These are phyloP conservation scores for Leishmania major DNA, from an alignment of 208 protist genomes.

Conservation along the genomic window DNA sequence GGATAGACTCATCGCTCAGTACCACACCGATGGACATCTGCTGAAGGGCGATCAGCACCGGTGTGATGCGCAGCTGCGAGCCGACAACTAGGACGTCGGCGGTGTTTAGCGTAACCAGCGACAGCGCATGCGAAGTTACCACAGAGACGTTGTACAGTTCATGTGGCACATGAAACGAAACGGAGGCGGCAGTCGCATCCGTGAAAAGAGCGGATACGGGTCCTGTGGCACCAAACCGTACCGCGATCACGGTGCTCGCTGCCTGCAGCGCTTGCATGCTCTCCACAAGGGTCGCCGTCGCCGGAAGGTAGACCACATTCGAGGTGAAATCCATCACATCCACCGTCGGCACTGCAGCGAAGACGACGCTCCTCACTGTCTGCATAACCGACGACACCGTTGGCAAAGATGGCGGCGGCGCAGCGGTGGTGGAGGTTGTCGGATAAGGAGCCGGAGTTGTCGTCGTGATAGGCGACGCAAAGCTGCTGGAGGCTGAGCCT, in stretches of 20 bases:
- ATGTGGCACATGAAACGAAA: constrained; percentile 30
- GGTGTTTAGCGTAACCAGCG: constrained; percentile 18
- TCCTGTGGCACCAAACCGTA: constrained; percentile 30
- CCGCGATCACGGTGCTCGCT: constrained; percentile 16
- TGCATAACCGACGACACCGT: constrained; percentile 31
- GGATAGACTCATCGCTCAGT: constrained; percentile 20
- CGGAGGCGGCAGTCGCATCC: constrained; percentile 1
- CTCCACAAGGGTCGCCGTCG: constrained; percentile 23
- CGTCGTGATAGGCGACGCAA: constrained; percentile 9
- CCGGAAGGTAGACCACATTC: constrained; percentile 33
- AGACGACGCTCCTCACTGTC: constrained; percentile 16
- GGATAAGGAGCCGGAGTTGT: neutral
- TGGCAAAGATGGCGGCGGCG: constrained; percentile 5
- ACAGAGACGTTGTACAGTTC: constrained; percentile 25
- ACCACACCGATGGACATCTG: constrained; percentile 20
- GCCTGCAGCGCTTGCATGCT: constrained; percentile 17
- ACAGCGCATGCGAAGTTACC: constrained; percentile 4
- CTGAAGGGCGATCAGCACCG: constrained; percentile 40
- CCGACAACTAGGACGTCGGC: neutral
- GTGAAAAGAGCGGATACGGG: constrained; percentile 20
- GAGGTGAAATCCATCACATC: constrained; percentile 40
- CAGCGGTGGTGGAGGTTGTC: constrained; percentile 25
- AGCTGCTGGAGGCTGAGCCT: constrained; percentile 12
- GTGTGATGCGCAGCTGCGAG: constrained; percentile 27
- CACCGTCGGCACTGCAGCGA: constrained; percentile 30